Percentiles rank a stretch among this genome's conserved stretches.
These are phyloP conservation scores for Solanum hybrid DNA, from an alignment of 305 asterid species.

Conservation along the genomic window DNA sequence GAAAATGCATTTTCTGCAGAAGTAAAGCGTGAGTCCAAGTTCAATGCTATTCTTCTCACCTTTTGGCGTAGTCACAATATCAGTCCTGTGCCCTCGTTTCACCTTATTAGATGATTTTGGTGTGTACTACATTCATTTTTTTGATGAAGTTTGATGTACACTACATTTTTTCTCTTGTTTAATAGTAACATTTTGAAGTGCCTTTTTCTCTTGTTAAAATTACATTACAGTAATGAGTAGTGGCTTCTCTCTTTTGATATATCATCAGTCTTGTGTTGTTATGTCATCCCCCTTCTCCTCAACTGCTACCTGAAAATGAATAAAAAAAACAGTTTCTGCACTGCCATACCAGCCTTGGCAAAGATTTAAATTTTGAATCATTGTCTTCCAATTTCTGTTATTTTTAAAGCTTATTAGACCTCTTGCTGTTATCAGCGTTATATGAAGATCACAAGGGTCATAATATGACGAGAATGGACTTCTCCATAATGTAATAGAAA, in stretches of 20 bases:
- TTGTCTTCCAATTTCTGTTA: neutral
- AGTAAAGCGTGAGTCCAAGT: neutral
- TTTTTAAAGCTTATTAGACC: neutral
- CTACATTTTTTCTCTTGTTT: neutral
- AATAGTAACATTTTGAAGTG: neutral
- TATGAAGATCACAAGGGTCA: neutral
- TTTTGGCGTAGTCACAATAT: neutral
- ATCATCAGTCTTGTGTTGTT: neutral
- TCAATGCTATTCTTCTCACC: neutral
- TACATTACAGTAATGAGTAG: neutral
- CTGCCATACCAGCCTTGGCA: neutral
- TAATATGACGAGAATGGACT: neutral
- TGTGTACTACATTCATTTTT: neutral
- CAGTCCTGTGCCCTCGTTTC: neutral
- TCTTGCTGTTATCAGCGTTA: neutral
- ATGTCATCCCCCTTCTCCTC: neutral
- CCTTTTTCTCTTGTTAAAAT: neutral
- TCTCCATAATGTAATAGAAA: neutral
- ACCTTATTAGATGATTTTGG: neutral
- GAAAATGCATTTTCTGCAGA: neutral
- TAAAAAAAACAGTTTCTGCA: neutral
- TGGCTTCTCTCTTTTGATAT: neutral
- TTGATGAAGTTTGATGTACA: neutral
- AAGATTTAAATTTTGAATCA: neutral
- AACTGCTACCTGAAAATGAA: neutral